These are phyloP conservation scores for Boechera retrofracta DNA, from an alignment of 345 rosid species.

Conservation along the genomic window DNA sequence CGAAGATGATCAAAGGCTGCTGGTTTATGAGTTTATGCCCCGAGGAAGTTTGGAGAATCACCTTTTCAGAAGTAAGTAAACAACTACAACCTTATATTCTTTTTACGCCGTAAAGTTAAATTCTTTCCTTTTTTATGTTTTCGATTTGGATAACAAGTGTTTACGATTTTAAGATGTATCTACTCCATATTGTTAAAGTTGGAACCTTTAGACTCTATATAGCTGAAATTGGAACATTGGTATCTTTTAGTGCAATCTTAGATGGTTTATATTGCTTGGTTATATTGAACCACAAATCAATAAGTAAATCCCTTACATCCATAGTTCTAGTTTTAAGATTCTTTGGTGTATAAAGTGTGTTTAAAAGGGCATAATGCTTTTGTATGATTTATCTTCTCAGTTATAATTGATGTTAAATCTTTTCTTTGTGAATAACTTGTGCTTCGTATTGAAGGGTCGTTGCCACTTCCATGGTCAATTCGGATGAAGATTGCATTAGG, in stretches of 20 bases:
- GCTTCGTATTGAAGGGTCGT: conserved; percentile 57
- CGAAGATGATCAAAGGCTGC: conserved; percentile 69
- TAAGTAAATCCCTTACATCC: conserved; percentile 8
- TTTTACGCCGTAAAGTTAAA: neutral
- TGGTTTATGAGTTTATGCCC: conserved; percentile 74
- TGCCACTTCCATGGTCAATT: conserved; percentile 98
- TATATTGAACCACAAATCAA: conserved; percentile 2
- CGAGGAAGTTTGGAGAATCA: conserved; percentile 78
- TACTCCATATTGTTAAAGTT: conserved; percentile 6
- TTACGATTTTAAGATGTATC: neutral
- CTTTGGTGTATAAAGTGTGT: conserved; percentile 5
- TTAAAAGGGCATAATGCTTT: conserved; percentile 10
- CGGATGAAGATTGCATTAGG: conserved; percentile 96
- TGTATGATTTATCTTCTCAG: neutral
- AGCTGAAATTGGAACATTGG: neutral
- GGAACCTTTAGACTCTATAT: neutral
- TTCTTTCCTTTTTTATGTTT: neutral
- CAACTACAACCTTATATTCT: neutral
- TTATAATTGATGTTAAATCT: conserved; percentile 2
- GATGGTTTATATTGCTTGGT: conserved; percentile 7
- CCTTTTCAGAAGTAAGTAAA: conserved; percentile 61
- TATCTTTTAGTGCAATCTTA: neutral
- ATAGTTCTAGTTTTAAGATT: neutral
- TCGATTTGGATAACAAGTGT: neutral
- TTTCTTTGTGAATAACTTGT: conserved; percentile 3